Evolutionary conservation across 208 protist genomes (phyloP), one percentile per base, ranked within the genome.

Genomic region (Porcisia deanei): DNA sequence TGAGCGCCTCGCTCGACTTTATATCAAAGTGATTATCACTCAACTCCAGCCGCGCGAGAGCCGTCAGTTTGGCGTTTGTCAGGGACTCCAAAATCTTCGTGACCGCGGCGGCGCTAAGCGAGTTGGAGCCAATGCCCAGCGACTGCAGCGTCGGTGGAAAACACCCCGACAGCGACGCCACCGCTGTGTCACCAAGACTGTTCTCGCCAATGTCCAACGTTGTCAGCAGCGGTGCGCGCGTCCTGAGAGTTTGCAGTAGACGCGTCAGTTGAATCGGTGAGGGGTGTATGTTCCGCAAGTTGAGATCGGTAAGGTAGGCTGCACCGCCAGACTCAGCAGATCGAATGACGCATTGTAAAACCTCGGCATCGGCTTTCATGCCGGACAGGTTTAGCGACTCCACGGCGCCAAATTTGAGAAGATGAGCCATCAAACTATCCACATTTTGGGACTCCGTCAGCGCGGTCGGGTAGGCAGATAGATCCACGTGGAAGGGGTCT

Each of bases 121-220:
- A 47, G 64, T 82, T 88, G 37, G 65, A n/a, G n/a, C 77, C 75
- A 43, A 88, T 25, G 52, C 77, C 71, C 73, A 88, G 64, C 20
- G 64, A 70, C 71, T 73, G 43, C 14, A 85, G 71, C 14, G 59
- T 61, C 18, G 74, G 37, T 20, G 81, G 70, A 25, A 83, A 55
- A 65, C 67, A 82, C 20, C 18, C 58, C 47, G 55, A n/a, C 47
- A 89, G 47, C 71, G 71, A 47, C 47, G 75, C 80, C 25, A 73
- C 30, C 43, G 80, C 82, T 0, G 49, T 73, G 73, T 94, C 87
- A 18, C 75, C 63, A n/a, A 94, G 34, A 12, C 73, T 74, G 64
- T 92, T 94, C 30, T 79, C 85, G 68, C 84, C 84, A 47, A 94
- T 43, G 69, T 89, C 87, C 7, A 94, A 78, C 45, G 79, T 73